phyloP scores from a whole-genome alignment of 805 yeast species.

The Sugiyamaella smithiae region DNA sequence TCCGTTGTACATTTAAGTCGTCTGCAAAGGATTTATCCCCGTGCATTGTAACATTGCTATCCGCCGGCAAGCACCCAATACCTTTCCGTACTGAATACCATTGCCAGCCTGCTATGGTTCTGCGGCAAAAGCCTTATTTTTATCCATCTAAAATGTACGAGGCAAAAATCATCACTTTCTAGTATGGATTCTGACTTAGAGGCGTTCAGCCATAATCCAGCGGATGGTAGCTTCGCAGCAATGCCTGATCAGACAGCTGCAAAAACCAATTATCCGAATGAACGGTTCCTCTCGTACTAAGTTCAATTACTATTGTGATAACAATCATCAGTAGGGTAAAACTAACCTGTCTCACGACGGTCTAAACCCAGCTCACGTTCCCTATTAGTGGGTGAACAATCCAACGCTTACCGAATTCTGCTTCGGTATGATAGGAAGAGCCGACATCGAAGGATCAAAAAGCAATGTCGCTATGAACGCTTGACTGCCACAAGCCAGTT shows the following conservation, averaged over 20 bases:
- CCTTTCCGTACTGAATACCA: slow-evolving; percentile 41
- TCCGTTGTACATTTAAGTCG: slow-evolving; percentile 48
- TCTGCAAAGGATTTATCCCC: slow-evolving; percentile 48
- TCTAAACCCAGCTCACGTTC: slow-evolving; percentile 45
- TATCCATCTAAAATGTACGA: slow-evolving; percentile 43
- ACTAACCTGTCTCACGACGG: slow-evolving; percentile 48
- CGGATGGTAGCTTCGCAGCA: slow-evolving; percentile 51
- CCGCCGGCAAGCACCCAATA: slow-evolving; percentile 41
- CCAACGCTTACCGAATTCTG: slow-evolving; percentile 48
- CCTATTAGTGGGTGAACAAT: slow-evolving; percentile 48
- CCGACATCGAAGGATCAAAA: slow-evolving; percentile 49
- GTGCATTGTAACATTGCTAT: slow-evolving; percentile 45
- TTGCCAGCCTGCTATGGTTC: slow-evolving; percentile 43
- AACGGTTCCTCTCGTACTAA: slow-evolving; percentile 48
- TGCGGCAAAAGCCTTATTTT: slow-evolving; percentile 44
- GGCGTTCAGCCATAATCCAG: slow-evolving; percentile 50
- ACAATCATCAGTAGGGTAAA: slow-evolving; percentile 44
- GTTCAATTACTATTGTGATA: slow-evolving; percentile 43
- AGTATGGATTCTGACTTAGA: slow-evolving; percentile 55
- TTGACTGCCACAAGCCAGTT: slow-evolving; percentile 49
- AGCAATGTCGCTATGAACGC: slow-evolving; percentile 49
- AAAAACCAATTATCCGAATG: slow-evolving; percentile 47
- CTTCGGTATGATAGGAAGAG: slow-evolving; percentile 51
- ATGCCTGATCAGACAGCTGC: slow-evolving; percentile 48
- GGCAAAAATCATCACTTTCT: slow-evolving; percentile 45